Evolutionary conservation across 139 green algal species (phyloP).

Genomic region (Zygnema cylindricum): DNA sequence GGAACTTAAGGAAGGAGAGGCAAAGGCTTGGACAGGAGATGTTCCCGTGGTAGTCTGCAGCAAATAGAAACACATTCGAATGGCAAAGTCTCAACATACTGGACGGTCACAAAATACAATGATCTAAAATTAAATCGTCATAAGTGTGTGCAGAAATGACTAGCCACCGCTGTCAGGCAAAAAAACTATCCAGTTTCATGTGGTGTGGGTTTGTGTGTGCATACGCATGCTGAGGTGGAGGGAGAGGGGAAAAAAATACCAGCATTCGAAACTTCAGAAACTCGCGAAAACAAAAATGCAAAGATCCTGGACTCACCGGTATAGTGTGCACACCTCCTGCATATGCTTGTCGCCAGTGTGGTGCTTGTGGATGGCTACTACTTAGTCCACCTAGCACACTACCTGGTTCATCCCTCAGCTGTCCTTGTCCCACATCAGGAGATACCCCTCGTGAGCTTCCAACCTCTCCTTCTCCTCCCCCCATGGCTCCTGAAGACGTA

Average conservation of each 20-base stretch:
- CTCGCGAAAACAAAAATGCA: no score
- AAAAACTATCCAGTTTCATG: no score
- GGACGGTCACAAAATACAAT: no score
- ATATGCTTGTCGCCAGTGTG: background rate
- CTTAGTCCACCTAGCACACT: background rate
- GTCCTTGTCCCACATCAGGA: background rate
- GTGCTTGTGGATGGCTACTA: background rate
- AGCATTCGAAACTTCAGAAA: no score
- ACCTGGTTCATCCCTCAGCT: background rate
- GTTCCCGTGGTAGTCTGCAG: background rate
- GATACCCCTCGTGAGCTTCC: background rate
- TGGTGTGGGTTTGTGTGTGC: no score
- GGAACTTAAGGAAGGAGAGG: background rate
- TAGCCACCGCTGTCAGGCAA: no score
- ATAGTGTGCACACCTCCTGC: background rate
- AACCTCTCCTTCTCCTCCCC: background rate
- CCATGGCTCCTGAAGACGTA: background rate
- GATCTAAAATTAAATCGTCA: no score
- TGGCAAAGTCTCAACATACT: no score
- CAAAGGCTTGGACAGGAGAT: background rate
- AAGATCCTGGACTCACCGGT: background rate
- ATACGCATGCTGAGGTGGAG: no score
- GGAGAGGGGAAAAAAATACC: no score
- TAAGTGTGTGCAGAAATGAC: no score
- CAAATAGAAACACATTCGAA: no score